Base-by-base conservation (phyloP, 768 basidiomycete species). In the Russula emetica region DNA sequence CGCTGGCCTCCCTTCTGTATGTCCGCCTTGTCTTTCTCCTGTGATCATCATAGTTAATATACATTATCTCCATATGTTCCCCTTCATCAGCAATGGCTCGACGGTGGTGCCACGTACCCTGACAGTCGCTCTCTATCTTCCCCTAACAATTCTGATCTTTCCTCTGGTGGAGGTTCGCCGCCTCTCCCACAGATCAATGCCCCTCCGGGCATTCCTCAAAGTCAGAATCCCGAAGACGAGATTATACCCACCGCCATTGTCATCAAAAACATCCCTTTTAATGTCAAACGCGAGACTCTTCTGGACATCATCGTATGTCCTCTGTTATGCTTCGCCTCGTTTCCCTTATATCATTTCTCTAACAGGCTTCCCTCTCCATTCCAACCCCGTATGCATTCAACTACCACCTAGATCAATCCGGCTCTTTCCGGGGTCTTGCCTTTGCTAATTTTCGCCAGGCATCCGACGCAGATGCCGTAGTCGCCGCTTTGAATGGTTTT, bases 261-360 rank as follows among this genome's bases (percentile, higher is more conserved):
- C 73, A 98, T 99, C 76, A 99, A 99, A 85, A 98, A 98, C 81
- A 99, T 99, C 79, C 96, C 96, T 69, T 99, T 99, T 82, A 94
- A 94, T 71, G 94, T 98, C 69, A 92, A 94, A 78, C 88, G 92
- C 72, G 96, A 98, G 78, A 92, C 92, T 50, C 84, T 99, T 70
- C 86, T 98, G 72, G 88, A 90, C 78, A 94, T 98, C 74, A 98
- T 99, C 74, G 95, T 96, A 62, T 68, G 92, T 84, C 54, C 56
- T 68, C 61, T 60, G 50, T 55, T 67, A 45, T 20, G 14, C 24
- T n/a, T 45, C 52, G 5, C 24, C 11, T 10, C 59, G 30, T 32
- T 16, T 50, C 58, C 32, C 30, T 50, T 54, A 58, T 26, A 49
- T 67, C 49, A 3, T 28, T 28, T 64, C 55, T 62, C 56, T 63